Evolutionary conservation across 169 alveolate species (phyloP).

Genomic region (Babesia bovis): DNA sequence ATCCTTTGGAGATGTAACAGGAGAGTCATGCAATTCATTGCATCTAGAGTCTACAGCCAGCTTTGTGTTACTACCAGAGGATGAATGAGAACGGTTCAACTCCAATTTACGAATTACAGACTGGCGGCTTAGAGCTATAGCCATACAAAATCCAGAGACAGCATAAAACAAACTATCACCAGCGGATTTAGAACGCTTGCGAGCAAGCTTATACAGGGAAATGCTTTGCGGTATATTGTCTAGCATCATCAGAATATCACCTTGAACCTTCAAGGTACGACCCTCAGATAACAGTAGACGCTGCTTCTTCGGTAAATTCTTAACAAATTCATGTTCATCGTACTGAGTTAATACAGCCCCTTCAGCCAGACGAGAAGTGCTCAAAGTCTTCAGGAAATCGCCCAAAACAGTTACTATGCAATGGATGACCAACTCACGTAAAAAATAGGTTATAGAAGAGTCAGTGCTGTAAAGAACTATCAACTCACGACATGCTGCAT

Average conservation of each 20-base stretch:
- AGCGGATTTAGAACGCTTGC: background rate
- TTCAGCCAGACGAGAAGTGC: conserved; percentile 9
- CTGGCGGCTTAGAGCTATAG: conserved; percentile 6
- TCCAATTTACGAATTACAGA: background rate
- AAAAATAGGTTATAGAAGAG: background rate
- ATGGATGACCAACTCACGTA: conserved; percentile 26
- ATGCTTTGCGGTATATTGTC: conserved; percentile 24
- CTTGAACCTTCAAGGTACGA: conserved; percentile 18
- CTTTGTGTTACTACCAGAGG: background rate
- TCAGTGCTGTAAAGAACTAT: conserved; percentile 6
- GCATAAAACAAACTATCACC: conserved; percentile 1
- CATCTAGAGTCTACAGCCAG: background rate
- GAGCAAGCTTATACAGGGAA: background rate
- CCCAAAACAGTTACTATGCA: conserved; percentile 22
- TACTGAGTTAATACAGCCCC: background rate
- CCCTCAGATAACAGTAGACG: background rate
- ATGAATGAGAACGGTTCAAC: no score
- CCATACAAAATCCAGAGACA: conserved; percentile 27
- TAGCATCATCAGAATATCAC: conserved; percentile 29
- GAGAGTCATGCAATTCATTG: background rate
- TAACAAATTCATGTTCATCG: conserved; percentile 2
- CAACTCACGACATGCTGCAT: background rate
- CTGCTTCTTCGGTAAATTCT: conserved; percentile 3
- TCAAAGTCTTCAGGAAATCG: background rate
- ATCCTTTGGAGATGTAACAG: background rate